Percentiles rank a stretch among this genome's conserved stretches.
phyloP scores from a whole-genome alignment of 1,139 yeast species.

The Taphrina confusa region DNA sequence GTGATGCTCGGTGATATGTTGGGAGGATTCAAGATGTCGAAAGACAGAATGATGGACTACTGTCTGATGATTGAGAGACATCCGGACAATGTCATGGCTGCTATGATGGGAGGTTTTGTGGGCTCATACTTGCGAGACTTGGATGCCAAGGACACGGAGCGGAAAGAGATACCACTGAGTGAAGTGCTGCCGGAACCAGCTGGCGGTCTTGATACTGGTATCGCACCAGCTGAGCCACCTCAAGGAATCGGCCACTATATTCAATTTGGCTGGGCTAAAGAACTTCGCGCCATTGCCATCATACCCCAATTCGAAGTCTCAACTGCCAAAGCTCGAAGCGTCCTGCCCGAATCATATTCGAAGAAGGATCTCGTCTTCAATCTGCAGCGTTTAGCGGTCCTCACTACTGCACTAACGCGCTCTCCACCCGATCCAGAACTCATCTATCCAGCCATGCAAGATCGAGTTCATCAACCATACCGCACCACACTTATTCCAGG shows the following conservation, averaged over 20 bases:
- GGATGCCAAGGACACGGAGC: constrained; percentile 64
- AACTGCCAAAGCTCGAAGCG: constrained; percentile 87
- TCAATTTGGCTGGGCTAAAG: constrained; percentile 77
- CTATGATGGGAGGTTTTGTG: constrained; percentile 98
- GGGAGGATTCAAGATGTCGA: constrained; percentile 70
- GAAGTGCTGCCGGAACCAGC: constrained; percentile 80
- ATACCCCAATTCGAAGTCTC: constrained; percentile 93
- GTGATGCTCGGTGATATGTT: constrained; percentile 86
- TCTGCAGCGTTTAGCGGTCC: constrained; percentile 71
- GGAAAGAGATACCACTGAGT: constrained; percentile 79
- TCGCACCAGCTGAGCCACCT: constrained; percentile 82
- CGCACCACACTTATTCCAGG: constrained; percentile 80
- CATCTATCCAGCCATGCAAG: constrained; percentile 94
- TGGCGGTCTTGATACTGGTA: constrained; percentile 65
- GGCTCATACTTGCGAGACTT: constrained; percentile 89
- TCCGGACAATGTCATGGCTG: constrained; percentile 97
- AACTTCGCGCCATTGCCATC: constrained; percentile 82
- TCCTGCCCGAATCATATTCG: constrained; percentile 77
- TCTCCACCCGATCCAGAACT: constrained; percentile 78
- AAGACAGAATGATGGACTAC: constrained; percentile 84
- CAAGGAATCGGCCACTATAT: constrained; percentile 82
- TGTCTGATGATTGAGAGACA: constrained; percentile 96
- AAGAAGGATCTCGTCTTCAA: constrained; percentile 84
- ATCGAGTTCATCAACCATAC: constrained; percentile 93
- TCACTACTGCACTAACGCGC: constrained; percentile 79